A percentile compares a stretch with the other conserved stretches of the same genome.
These are phyloP conservation scores for Poa annua DNA, from an alignment of 176 grass and related monocot species.

Conservation along the genomic window DNA sequence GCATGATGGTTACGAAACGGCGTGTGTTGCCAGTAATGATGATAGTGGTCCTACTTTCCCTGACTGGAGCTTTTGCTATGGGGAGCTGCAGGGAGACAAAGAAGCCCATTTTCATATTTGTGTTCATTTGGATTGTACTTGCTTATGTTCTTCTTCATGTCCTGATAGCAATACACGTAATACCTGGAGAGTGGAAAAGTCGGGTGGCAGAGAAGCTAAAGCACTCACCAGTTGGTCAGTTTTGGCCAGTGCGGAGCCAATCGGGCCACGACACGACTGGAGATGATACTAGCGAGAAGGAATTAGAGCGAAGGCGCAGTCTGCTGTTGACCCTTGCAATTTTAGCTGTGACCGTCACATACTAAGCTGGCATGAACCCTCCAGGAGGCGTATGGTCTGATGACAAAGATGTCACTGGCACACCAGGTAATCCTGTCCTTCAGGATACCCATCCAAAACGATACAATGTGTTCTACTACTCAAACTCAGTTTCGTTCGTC, in stretches of 20 bases:
- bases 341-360: constrained; percentile 49
- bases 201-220: neutral
- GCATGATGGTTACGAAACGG: constrained; percentile 29
- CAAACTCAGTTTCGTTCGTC: constrained; percentile 46
- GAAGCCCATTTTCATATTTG: constrained; percentile 8
- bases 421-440: constrained; percentile 43
- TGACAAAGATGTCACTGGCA: neutral
- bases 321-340: constrained; percentile 37
- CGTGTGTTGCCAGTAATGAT: constrained; percentile 34
- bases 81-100: constrained; percentile 38
- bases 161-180: constrained; percentile 36
- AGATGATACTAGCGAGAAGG: constrained; percentile 25
- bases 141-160: constrained; percentile 43
- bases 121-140: constrained; percentile 17
- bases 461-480: constrained; percentile 49
- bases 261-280: neutral
- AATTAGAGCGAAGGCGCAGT: constrained; percentile 35
- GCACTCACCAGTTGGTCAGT: neutral
- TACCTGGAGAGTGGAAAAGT: constrained; percentile 20
- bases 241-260: neutral
- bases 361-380: constrained; percentile 58
- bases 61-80: constrained; percentile 35
- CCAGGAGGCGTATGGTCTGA: constrained; percentile 54
- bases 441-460: constrained; percentile 25
- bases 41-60: constrained; percentile 52